A percentile compares a stretch with the other conserved stretches of the same genome.
Evolutionary conservation across 257 asterid genomes (phyloP).

Genomic region (Ajuga chamaepitys): DNA sequence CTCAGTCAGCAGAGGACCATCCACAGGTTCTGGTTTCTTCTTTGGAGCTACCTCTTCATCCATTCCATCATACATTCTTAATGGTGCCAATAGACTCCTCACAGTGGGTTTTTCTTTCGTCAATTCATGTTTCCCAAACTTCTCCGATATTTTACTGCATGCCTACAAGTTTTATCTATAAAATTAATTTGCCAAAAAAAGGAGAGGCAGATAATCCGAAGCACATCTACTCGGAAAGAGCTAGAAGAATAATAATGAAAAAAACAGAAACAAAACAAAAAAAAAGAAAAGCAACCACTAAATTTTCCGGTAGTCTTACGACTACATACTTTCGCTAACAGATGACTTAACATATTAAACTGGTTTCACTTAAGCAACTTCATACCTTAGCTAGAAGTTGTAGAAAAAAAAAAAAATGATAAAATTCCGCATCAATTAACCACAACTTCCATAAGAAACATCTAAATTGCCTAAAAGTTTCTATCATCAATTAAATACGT

Average conservation of each 20-base stretch:
- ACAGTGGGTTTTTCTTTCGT: slow-evolving; percentile 83
- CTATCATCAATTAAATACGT: neutral
- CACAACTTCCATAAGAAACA: neutral
- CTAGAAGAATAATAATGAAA: too few species aligned
- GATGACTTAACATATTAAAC: neutral
- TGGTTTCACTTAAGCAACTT: neutral
- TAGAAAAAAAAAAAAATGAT: neutral
- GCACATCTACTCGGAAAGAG: neutral
- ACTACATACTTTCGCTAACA: neutral
- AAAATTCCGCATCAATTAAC: neutral
- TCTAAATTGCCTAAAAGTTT: neutral
- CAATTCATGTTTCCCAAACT: slow-evolving; percentile 87
- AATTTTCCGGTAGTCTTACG: too few species aligned
- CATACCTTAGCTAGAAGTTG: neutral
- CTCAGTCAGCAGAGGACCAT: slow-evolving; percentile 92
- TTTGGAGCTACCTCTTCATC: slow-evolving; percentile 80
- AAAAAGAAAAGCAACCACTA: too few species aligned
- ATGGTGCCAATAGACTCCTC: slow-evolving; percentile 82
- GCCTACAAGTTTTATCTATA: slow-evolving; percentile 32
- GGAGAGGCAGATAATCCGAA: neutral
- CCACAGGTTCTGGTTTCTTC: slow-evolving; percentile 91
- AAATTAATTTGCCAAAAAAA: neutral
- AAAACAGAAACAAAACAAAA: too few species aligned
- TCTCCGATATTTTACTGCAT: slow-evolving; percentile 72
- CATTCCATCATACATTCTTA: slow-evolving; percentile 97